Conservation (phyloP, 495 filamentous ascomycete genomes). For the Extremus antarcticus region DNA sequence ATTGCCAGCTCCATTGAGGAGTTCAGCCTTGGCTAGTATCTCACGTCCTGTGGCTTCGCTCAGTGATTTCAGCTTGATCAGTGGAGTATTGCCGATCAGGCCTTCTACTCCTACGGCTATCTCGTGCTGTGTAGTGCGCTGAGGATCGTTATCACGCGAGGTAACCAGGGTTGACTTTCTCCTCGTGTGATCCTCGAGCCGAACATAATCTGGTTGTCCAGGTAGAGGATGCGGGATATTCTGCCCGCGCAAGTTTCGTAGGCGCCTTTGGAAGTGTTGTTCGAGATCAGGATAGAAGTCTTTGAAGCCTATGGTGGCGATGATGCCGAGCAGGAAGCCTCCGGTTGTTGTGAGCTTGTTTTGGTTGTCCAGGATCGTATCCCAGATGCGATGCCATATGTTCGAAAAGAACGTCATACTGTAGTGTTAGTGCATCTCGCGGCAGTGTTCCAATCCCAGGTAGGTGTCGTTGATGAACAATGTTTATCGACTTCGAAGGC, state of each 20-base stretch:
- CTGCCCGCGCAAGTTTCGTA: slow-evolving; percentile 10
- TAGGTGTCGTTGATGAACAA: not conserved
- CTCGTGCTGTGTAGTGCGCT: slow-evolving; percentile 6
- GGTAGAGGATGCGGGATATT: slow-evolving; percentile 11
- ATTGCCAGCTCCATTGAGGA: slow-evolving; percentile 88
- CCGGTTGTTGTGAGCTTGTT: slow-evolving; percentile 30
- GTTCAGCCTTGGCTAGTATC: slow-evolving; percentile 92
- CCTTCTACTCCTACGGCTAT: slow-evolving; percentile 71
- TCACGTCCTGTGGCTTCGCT: slow-evolving; percentile 85
- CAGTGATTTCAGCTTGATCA: slow-evolving; percentile 77
- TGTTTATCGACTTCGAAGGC: too few relatives aligned
- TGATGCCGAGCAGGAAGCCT: slow-evolving; percentile 63
- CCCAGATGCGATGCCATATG: slow-evolving; percentile 12
- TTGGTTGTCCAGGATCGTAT: slow-evolving; percentile 14
- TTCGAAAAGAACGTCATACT: slow-evolving; percentile 5
- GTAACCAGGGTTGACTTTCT: slow-evolving; percentile 5
- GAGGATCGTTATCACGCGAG: not conserved
- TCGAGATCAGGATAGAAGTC: slow-evolving; percentile 63
- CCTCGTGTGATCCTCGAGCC: slow-evolving; percentile 42
- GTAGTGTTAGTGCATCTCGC: not conserved
- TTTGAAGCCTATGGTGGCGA: slow-evolving; percentile 62
- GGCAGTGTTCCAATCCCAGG: not conserved
- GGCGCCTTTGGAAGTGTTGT: slow-evolving; percentile 43
- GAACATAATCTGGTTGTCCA: slow-evolving; percentile 14
- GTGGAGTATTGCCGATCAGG: slow-evolving; percentile 86